Percentiles rank a stretch among this genome's conserved stretches.
phyloP scores from a whole-genome alignment of 164 flowering plant genomes.

The Liquidambar formosana region DNA sequence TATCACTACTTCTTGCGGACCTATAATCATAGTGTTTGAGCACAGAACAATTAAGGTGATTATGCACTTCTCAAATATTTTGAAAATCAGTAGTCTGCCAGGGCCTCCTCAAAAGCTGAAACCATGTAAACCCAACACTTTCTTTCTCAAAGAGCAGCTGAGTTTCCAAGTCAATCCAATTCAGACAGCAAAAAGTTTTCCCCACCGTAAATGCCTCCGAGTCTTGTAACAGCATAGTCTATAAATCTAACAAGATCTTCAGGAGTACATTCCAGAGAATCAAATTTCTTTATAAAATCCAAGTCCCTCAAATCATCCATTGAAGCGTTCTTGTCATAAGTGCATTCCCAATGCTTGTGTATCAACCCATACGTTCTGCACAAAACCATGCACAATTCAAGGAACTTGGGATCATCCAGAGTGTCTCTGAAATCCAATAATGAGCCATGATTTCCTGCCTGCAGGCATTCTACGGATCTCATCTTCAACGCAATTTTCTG shows the following conservation, averaged over 20 bases:
- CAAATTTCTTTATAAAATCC: constrained; percentile 16
- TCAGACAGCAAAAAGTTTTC: constrained; percentile 11
- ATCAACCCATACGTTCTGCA: constrained; percentile 38
- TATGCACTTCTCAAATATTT: background rate
- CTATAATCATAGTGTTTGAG: background rate
- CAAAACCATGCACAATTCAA: constrained; percentile 40
- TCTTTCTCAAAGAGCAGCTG: constrained; percentile 5
- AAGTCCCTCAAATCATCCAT: constrained; percentile 20
- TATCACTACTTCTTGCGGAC: background rate
- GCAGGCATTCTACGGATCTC: constrained; percentile 28
- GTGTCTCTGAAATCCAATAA: constrained; percentile 35
- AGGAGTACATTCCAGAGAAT: constrained; percentile 35
- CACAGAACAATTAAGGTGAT: background rate
- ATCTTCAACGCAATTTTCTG: constrained; percentile 46
- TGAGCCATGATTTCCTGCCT: constrained; percentile 15
- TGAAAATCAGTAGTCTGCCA: constrained; percentile 2
- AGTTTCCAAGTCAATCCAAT: constrained; percentile 13
- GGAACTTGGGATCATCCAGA: constrained; percentile 46
- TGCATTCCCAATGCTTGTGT: constrained; percentile 19
- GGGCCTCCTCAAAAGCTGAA: background rate
- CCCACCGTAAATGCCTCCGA: constrained; percentile 17
- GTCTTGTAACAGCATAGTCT: constrained; percentile 29
- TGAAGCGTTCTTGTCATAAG: constrained; percentile 11
- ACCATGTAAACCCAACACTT: background rate
- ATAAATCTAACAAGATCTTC: constrained; percentile 51